Evolutionary conservation across 345 rosid genomes (phyloP), one percentile per base, ranked within the genome.

Genomic region (Salix caprea): DNA sequence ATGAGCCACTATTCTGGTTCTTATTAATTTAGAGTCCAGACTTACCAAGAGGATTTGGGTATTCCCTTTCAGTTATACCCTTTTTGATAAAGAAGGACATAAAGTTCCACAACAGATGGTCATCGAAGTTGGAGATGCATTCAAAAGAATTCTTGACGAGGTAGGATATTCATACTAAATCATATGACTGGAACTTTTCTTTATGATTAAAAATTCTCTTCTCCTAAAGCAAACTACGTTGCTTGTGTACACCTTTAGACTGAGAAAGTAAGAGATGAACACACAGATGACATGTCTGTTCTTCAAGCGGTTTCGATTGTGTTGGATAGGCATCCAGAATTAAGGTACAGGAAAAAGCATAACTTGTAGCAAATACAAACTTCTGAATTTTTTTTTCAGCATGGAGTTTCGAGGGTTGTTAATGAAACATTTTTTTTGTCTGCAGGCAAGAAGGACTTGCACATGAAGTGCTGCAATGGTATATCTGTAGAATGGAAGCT

Each of bases 401-500:
- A 23, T 26, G 64, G 40, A 74, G 24, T 48, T 44, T 65, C 65
- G 24, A 21, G 66, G 24, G 28, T n/a, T 77, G 30, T 77, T 78
- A 71, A 74, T 70, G 28, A 73, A 61, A 65, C 30, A 34, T 69
- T 50, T 56, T 28, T 62, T 32, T 83, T 76, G 42, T 81, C 64
- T 81, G 37, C 79, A 93, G 97, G 80, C 94, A 81, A 85, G 85
- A 86, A 79, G 98, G 94, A 67, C 87, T 87, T 36, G 94, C 94
- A 8, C 44, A 90, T 82, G 92, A 93, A 84, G 98, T 93, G 80
- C 70, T 93, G 82, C 97, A 91, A 71, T 91, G 98, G 98, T 93
- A 88, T 79, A 85, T 93, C 66, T 93, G 98, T 83, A 84, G 98
- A 84, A 89, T 93, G 94, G 98, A 93, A 84, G 98, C 96, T 39